These are phyloP conservation scores for Lachancea quebecensis DNA, from an alignment of 805 yeast species.

Conservation along the genomic window DNA sequence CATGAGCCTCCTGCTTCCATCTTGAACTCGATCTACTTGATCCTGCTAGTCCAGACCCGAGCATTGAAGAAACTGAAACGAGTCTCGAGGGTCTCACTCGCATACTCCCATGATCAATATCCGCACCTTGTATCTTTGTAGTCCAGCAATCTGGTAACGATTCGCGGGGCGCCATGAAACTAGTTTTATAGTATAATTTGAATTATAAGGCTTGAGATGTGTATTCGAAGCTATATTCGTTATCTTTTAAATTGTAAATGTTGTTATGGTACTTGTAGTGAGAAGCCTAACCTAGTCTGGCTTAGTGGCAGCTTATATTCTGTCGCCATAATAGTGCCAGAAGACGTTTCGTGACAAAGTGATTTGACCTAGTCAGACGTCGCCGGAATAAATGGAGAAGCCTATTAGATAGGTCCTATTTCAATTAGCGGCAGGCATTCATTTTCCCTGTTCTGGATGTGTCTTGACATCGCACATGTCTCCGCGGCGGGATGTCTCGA, in stretches of 20 bases:
- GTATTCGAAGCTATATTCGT: neutral
- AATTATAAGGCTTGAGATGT: neutral
- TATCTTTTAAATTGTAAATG: neutral
- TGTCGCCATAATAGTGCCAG: neutral
- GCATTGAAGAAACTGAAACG: slow-evolving; percentile 13
- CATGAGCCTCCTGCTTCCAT: slow-evolving; percentile 10
- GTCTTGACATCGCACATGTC: slow-evolving; percentile 37
- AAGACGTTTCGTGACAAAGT: neutral
- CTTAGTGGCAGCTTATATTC: neutral
- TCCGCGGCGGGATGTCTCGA: slow-evolving; percentile 56
- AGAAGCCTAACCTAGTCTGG: too few relatives aligned
- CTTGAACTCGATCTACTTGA: slow-evolving; percentile 1
- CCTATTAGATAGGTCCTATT: too few relatives aligned
- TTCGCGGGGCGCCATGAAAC: slow-evolving; percentile 3
- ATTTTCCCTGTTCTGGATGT: neutral
- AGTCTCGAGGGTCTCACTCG: slow-evolving; percentile 2
- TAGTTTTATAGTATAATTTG: neutral
- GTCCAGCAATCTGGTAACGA: slow-evolving; percentile 1
- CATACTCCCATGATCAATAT: neutral
- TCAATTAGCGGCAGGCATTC: too few relatives aligned
- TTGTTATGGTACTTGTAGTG: too few relatives aligned
- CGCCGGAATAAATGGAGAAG: too few relatives aligned
- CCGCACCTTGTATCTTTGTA: slow-evolving; percentile 1
- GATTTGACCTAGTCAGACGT: neutral
- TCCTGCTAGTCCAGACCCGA: slow-evolving; percentile 3